Evolutionary conservation across 2,329 filamentous ascomycete species (phyloP).

Genomic region (Bipolaris zeicola): DNA sequence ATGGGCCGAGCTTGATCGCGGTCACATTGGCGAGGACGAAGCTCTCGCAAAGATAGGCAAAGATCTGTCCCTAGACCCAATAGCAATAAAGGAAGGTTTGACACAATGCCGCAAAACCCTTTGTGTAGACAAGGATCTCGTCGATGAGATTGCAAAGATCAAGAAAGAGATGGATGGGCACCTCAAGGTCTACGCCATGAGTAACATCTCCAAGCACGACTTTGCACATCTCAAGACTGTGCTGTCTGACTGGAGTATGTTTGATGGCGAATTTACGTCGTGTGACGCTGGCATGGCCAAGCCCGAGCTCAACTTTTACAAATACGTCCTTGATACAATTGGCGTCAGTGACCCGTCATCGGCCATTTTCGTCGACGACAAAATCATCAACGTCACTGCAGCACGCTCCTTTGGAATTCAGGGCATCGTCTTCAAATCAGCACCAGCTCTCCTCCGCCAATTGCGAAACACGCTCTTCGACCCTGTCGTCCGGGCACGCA

Average conservation of each 20-base stretch:
- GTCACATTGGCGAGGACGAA: constrained; percentile 27
- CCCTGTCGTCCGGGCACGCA: constrained; percentile 23
- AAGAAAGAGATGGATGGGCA: constrained; percentile 15
- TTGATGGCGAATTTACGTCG: constrained; percentile 46
- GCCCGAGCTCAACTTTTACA: constrained; percentile 44
- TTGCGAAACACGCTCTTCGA: constrained; percentile 27
- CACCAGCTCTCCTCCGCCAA: constrained; percentile 8
- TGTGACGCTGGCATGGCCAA: constrained; percentile 44
- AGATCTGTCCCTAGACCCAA: constrained; percentile 28
- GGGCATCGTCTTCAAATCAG: constrained; percentile 30
- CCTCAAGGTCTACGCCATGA: constrained; percentile 41
- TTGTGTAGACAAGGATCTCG: constrained; percentile 27
- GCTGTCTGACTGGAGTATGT: constrained; percentile 40
- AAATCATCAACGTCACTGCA: constrained; percentile 16
- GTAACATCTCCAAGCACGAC: constrained; percentile 40
- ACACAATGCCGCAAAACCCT: constrained; percentile 37
- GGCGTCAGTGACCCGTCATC: constrained; percentile 14
- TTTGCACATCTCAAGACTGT: constrained; percentile 28
- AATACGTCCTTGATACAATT: constrained; percentile 35
- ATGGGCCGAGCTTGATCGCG: constrained; percentile 40
- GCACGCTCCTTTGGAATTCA: constrained; percentile 36
- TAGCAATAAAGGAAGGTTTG: constrained; percentile 35
- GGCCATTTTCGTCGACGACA: constrained; percentile 41
- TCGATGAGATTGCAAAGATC: constrained; percentile 26
- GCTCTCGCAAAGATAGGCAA: constrained; percentile 19